These are phyloP conservation scores for Plicaturopsis crispa DNA, from an alignment of 768 basidiomycete species.

Conservation along the genomic window DNA sequence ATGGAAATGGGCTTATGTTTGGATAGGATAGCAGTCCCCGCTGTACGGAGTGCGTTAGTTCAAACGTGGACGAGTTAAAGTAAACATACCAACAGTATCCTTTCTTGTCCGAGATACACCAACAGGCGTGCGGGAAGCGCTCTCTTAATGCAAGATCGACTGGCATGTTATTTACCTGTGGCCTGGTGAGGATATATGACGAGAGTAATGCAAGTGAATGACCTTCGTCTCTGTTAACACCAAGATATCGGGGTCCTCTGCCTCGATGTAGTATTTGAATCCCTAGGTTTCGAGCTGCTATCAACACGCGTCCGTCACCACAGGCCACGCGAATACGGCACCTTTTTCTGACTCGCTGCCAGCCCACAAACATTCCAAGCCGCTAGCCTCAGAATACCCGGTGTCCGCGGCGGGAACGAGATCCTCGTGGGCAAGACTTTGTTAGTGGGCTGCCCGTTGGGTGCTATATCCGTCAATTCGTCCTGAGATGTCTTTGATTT, in stretches of 20 bases:
- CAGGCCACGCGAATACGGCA: constrained; percentile 13
- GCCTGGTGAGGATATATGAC: neutral
- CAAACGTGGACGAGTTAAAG: neutral
- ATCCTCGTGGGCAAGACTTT: constrained; percentile 62
- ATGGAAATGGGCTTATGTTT: constrained; percentile 68
- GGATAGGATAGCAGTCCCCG: constrained; percentile 75
- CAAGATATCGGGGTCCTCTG: constrained; percentile 80
- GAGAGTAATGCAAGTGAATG: neutral
- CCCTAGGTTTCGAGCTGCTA: too few species aligned
- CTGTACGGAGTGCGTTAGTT: constrained; percentile 26
- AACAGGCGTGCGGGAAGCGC: constrained; percentile 65
- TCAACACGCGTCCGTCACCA: neutral
- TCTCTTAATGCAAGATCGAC: constrained; percentile 46
- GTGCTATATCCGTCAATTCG: constrained; percentile 1
- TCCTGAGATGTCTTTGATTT: constrained; percentile 12
- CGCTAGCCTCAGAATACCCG: constrained; percentile 46
- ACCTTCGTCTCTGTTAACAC: constrained; percentile 87
- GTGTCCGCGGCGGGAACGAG: constrained; percentile 39
- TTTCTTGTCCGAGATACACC: constrained; percentile 75
- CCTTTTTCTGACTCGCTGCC: constrained; percentile 74
- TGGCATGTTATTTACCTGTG: constrained; percentile 65
- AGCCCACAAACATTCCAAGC: constrained; percentile 81
- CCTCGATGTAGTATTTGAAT: constrained; percentile 75
- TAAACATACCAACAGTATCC: constrained; percentile 50
- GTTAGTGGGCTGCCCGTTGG: constrained; percentile 63